Evolutionary conservation across 257 asterid genomes (phyloP).

Genomic region (Anisodus acutangulus): DNA sequence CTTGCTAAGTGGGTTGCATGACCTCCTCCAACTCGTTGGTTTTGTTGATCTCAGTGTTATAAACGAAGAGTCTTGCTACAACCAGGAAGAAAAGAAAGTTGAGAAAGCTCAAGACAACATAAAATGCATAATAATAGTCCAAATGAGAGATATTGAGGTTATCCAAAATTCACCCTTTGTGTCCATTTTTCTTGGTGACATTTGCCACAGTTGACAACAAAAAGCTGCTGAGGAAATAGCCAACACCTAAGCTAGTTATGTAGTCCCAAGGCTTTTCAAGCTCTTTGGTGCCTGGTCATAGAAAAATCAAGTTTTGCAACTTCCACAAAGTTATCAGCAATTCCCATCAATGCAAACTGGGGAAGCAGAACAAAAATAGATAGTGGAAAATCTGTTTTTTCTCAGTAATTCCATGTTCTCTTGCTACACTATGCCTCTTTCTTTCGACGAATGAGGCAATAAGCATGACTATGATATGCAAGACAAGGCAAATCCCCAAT

Average conservation of each 20-base stretch:
- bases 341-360: constrained; percentile 63
- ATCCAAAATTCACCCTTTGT: constrained; percentile 69
- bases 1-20: constrained; percentile 20
- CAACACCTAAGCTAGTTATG: constrained; percentile 70
- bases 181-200: constrained; percentile 51
- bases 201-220: constrained; percentile 61
- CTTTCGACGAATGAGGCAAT: constrained; percentile 53
- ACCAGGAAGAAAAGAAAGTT: constrained; percentile 56
- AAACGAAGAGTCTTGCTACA: constrained; percentile 54
- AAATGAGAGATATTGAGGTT: constrained; percentile 63
- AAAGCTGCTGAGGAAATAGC: constrained; percentile 65
- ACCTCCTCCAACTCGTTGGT: constrained; percentile 37
- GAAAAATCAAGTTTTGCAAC: constrained; percentile 75
- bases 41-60: constrained; percentile 39
- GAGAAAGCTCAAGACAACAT: constrained; percentile 46
- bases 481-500: constrained; percentile 54
- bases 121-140: constrained; percentile 66
- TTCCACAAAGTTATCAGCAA: constrained; percentile 65
- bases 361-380: constrained; percentile 70
- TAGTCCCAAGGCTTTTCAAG: constrained; percentile 81
- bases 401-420: constrained; percentile 37
- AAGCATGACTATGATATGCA: constrained; percentile 59
- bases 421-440: constrained; percentile 50
- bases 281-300: constrained; percentile 79
- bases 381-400: constrained; percentile 49